Evolutionary conservation across 2,329 filamentous ascomycete species (phyloP).

Genomic region (Aspergillus uvarum): DNA sequence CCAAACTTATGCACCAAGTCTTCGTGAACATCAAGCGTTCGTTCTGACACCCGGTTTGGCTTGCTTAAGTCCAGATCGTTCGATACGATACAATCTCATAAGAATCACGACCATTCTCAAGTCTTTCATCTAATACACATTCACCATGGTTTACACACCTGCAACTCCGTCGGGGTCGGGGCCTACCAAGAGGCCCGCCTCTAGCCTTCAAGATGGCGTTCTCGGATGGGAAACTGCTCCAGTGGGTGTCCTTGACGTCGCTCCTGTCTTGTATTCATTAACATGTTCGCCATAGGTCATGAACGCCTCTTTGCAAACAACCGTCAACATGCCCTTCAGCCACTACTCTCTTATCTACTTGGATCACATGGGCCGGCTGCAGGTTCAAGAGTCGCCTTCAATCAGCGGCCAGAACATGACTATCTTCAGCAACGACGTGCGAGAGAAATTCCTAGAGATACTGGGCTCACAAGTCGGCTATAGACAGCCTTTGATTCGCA

Average conservation of each 20-base stretch:
- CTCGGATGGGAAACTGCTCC: constrained; percentile 32
- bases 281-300: constrained; percentile 25
- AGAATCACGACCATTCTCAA: background rate
- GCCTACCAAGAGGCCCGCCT: constrained; percentile 33
- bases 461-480: constrained; percentile 32
- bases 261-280: background rate
- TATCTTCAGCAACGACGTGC: constrained; percentile 36
- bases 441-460: constrained; percentile 37
- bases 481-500: constrained; percentile 26
- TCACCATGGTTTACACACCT: constrained; percentile 31
- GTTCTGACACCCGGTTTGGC: background rate
- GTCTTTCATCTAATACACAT: background rate
- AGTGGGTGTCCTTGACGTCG: constrained; percentile 21
- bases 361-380: constrained; percentile 34
- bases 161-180: constrained; percentile 24
- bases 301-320: constrained; percentile 25
- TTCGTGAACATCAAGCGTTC: background rate
- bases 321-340: constrained; percentile 30
- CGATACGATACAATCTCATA: background rate
- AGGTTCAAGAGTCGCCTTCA: constrained; percentile 34
- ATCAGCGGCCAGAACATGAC: constrained; percentile 32
- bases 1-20: background rate
- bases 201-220: constrained; percentile 28
- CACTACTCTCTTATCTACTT: constrained; percentile 41
- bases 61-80: background rate